Evolutionary conservation across 202 grass and related monocot species (phyloP), one percentile per base, ranked within the genome.

Genomic region (Setaria viridis): DNA sequence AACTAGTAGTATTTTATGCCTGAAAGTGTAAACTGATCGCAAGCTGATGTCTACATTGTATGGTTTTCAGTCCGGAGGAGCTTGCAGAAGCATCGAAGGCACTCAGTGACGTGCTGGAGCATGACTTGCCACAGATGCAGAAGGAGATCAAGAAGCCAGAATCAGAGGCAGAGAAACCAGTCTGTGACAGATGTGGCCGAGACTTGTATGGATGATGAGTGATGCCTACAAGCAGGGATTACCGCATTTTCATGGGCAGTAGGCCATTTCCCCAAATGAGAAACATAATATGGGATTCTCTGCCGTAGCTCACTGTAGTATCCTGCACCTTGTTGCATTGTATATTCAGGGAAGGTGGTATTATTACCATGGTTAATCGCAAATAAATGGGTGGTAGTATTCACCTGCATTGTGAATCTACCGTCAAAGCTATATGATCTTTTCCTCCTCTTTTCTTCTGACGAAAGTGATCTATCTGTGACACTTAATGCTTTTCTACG

Each of bases 61-160:
- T 66, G 32, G 6, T 29, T 73, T 87, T 77, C 89, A 99, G 96
- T 80, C 49, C 74, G 0, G 90, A 94, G 87, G 93, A 99, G 77
- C 90, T 99, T 68, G 85, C 71, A 42, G 90, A 94, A 80, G 96
- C 93, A 78, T 95, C 96, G 9, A 99, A 88, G 77, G 93, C 91
- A 11, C 72, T 96, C 21, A 87, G 82, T 58, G 90, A 93, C 84
- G 96, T 95, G 29, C 71, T 99, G 45, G 93, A 95, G 74, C 80
- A 83, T 53, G 96, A 99, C 88, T 85, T 96, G 77, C 93, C 91
- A 33, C 85, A 93, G 51, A 9, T 99, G 80, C 90, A 91, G 86
- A 86, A 90, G 43, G 84, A 93, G 50, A 92, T 87, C 78, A 90
- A 88, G 33, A 95, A 85, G 79, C 73, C 83, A 80, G 92, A 95